Evolutionary conservation across 169 alveolate species (phyloP).

Genomic region (Haemoproteus tartakovskyi): DNA sequence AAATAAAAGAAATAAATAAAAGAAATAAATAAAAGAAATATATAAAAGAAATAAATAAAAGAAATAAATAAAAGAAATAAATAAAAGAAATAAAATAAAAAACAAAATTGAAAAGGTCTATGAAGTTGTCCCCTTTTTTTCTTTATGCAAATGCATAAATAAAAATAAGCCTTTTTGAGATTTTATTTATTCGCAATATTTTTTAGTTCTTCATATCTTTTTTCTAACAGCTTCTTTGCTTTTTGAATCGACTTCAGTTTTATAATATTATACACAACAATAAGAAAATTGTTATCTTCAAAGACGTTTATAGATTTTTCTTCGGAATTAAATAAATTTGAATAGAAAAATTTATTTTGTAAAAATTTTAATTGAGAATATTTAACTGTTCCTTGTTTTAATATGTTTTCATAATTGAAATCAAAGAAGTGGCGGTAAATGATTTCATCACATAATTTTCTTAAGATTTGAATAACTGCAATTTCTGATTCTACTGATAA

Average conservation of each 20-base stretch:
- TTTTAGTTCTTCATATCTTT: constrained; percentile 20
- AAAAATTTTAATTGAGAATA: constrained; percentile 34
- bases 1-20: too few relatives aligned
- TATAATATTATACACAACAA: constrained; percentile 38
- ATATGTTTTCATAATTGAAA: constrained; percentile 48
- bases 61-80: too few relatives aligned
- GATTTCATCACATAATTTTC: constrained; percentile 52
- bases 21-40: too few relatives aligned
- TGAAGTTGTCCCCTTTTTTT: too few relatives aligned
- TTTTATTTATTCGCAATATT: not conserved
- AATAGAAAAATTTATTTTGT: constrained; percentile 56
- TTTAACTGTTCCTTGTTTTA: constrained; percentile 32
- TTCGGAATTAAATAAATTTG: constrained; percentile 39
- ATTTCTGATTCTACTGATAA: constrained; percentile 38
- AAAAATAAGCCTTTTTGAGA: too few relatives aligned
- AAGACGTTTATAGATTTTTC: constrained; percentile 22
- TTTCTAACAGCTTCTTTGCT: constrained; percentile 8
- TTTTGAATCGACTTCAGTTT: constrained; percentile 31
- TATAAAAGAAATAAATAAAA: too few relatives aligned
- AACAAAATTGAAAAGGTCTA: too few relatives aligned
- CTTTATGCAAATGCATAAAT: too few relatives aligned
- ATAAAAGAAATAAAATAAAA: too few relatives aligned
- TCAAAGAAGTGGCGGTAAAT: constrained; percentile 41
- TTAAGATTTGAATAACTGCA: constrained; percentile 32
- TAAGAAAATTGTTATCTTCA: constrained; percentile 23